Conservation (phyloP, 306 rosid genomes). For the Lathyrus tuberosus region DNA sequence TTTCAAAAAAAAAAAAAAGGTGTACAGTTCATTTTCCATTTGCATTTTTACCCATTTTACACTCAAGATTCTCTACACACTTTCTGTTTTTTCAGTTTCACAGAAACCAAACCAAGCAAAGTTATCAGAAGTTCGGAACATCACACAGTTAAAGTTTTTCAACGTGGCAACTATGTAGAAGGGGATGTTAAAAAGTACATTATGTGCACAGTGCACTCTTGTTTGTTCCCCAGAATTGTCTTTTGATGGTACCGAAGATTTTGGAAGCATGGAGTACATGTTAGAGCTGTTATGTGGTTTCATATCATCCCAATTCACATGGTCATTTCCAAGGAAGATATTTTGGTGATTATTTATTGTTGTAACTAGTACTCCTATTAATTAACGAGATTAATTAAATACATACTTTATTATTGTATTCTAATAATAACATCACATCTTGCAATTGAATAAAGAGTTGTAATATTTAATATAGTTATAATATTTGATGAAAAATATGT, state of each 20-base stretch:
- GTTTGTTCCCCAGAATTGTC: neutral
- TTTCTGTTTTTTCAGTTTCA: neutral
- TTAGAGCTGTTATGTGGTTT: neutral
- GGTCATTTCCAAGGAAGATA: neutral
- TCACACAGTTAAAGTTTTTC: neutral
- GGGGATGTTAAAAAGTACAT: neutral
- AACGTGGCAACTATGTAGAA: constrained; percentile 7
- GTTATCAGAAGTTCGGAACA: neutral
- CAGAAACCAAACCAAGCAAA: neutral
- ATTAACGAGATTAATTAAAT: too few species aligned
- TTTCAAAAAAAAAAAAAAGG: too few species aligned
- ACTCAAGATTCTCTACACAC: constrained; percentile 6
- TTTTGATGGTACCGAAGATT: neutral
- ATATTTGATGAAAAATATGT: too few species aligned
- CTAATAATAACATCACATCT: too few species aligned
- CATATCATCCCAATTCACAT: constrained; percentile 2
- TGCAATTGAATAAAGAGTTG: too few species aligned
- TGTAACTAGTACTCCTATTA: too few species aligned
- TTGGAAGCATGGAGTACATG: constrained; percentile 12
- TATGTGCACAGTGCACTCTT: neutral
- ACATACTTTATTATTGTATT: too few species aligned
- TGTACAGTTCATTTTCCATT: neutral
- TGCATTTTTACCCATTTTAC: neutral
- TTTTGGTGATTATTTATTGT: too few species aligned
- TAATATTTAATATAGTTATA: too few species aligned